These are phyloP conservation scores for Solanum sparsipilum DNA, from an alignment of 257 asterid genomes.

Conservation along the genomic window DNA sequence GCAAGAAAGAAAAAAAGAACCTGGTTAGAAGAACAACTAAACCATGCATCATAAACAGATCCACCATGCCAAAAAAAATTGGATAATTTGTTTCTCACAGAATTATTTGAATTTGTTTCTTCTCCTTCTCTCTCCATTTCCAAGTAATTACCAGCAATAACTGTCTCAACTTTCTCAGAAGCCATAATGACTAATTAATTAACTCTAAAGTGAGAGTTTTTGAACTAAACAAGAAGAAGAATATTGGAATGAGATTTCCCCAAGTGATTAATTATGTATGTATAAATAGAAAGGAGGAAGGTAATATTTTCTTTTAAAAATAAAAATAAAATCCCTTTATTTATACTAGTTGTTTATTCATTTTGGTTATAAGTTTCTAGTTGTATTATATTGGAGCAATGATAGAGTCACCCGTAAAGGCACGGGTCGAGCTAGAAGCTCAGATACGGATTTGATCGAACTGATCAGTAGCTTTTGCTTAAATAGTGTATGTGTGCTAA, in stretches of 20 bases:
- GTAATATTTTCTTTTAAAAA: neutral
- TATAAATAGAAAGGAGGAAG: neutral
- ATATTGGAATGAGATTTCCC: neutral
- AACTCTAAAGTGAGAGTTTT: neutral
- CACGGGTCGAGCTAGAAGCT: neutral
- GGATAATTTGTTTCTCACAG: slow-evolving; percentile 37
- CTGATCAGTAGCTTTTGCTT: too few relatives aligned
- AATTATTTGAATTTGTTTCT: slow-evolving; percentile 19
- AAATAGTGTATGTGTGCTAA: neutral
- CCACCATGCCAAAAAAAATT: slow-evolving; percentile 86
- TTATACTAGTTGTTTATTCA: neutral
- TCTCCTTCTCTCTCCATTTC: slow-evolving; percentile 79
- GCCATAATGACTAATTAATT: slow-evolving; percentile 33
- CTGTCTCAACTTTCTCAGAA: slow-evolving; percentile 72
- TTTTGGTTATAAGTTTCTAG: neutral
- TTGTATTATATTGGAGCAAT: slow-evolving; percentile 10
- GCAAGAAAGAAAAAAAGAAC: slow-evolving; percentile 1
- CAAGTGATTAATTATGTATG: neutral
- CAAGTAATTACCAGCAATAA: slow-evolving; percentile 69
- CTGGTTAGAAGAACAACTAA: slow-evolving; percentile 86
- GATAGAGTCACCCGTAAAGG: slow-evolving; percentile 24
- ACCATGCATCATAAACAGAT: slow-evolving; percentile 94
- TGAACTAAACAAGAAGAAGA: neutral
- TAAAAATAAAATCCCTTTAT: neutral
- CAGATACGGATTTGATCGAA: neutral